Conservation (phyloP, 1,284 basidiomycete genomes). For the Apiotrichum sp. region DNA sequence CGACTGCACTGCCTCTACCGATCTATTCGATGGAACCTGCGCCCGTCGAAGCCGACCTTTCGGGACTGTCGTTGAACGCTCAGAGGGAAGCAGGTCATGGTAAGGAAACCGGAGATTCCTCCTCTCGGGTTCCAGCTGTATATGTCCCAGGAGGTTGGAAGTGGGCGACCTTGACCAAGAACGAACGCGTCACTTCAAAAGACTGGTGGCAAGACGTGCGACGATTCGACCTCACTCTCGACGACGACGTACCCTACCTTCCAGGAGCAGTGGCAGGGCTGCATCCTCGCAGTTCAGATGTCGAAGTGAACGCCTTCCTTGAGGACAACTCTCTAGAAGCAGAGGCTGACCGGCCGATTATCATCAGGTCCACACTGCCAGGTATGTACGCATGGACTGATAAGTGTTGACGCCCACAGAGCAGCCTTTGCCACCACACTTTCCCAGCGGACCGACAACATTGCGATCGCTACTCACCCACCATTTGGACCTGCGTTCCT, state of each 20-base stretch:
- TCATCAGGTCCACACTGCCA: constrained; percentile 24
- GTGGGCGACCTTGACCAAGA: constrained; percentile 35
- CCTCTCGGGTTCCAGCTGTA: constrained; percentile 3
- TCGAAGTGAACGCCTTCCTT: constrained; percentile 68
- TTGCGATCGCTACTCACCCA: constrained; percentile 66
- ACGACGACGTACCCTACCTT: constrained; percentile 50
- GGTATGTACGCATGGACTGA: too few species aligned
- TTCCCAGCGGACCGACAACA: constrained; percentile 56
- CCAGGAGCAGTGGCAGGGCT: constrained; percentile 84
- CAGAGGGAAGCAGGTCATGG: background rate
- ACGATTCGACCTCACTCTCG: constrained; percentile 36
- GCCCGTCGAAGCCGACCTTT: background rate
- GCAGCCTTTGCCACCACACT: constrained; percentile 65
- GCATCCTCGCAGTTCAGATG: constrained; percentile 59
- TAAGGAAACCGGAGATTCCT: too few species aligned
- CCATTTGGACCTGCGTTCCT: constrained; percentile 74
- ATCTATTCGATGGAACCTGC: constrained; percentile 27
- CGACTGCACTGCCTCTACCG: constrained; percentile 31
- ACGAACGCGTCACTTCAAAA: constrained; percentile 58
- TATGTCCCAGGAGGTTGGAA: constrained; percentile 28
- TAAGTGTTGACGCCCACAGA: constrained; percentile 52
- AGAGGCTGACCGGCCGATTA: constrained; percentile 57
- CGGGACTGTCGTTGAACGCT: background rate
- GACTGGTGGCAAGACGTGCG: constrained; percentile 86
- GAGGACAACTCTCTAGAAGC: constrained; percentile 59